phyloP scores from a whole-genome alignment of 2,329 filamentous ascomycete genomes.

The Cladophialophora yegresii region DNA sequence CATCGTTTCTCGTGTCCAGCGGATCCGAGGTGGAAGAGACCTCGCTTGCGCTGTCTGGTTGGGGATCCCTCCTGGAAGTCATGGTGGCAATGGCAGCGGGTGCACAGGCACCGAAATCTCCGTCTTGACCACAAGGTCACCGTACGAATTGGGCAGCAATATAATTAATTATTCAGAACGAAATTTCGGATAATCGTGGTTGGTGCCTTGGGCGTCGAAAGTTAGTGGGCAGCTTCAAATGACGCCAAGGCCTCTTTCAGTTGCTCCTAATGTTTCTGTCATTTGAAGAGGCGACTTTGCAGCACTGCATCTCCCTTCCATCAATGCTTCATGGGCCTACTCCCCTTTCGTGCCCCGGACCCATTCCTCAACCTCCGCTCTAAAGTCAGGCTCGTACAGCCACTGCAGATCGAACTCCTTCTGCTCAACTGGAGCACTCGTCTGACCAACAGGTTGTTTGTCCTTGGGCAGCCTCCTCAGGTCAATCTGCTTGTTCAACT shows the following conservation, averaged over 20 bases:
- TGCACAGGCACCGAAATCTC: neutral
- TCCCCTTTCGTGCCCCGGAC: conserved; percentile 18
- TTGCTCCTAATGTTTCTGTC: neutral
- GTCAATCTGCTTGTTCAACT: conserved; percentile 54
- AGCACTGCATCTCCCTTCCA: neutral
- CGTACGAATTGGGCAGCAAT: neutral
- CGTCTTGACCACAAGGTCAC: neutral
- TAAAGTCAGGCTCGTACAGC: conserved; percentile 50
- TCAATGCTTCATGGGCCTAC: neutral
- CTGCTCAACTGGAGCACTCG: conserved; percentile 26
- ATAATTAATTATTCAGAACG: neutral
- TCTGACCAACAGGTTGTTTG: neutral
- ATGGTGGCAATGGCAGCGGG: neutral
- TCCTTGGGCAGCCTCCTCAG: conserved; percentile 49
- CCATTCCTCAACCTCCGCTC: conserved; percentile 43
- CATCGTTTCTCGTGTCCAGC: conserved; percentile 49
- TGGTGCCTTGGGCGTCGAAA: neutral
- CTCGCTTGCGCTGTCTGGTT: conserved; percentile 21
- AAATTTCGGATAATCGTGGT: neutral
- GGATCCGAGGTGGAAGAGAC: conserved; percentile 41
- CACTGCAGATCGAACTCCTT: conserved; percentile 46
- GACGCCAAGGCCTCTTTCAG: conserved; percentile 11
- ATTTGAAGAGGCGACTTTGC: neutral
- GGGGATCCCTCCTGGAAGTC: conserved; percentile 2
- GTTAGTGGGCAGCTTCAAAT: conserved; percentile 10